A percentile compares a stretch with the other conserved stretches of the same genome.
Evolutionary conservation across 2,329 filamentous ascomycete species (phyloP).

Genomic region (Colletotrichum filicis): DNA sequence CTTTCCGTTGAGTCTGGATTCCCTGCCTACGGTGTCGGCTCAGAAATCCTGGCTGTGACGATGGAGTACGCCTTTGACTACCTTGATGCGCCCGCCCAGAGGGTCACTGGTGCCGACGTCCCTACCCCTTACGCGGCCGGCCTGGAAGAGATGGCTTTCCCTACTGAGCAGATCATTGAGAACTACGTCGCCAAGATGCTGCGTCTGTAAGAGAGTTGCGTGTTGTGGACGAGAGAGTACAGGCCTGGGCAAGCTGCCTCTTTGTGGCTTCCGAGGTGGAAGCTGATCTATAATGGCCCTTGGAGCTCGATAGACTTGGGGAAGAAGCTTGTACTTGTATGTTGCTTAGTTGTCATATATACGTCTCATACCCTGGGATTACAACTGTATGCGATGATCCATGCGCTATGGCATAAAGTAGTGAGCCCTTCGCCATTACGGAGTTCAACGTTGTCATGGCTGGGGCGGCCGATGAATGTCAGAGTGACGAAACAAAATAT

Average conservation of each 20-base stretch:
- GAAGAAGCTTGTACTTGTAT: conserved; percentile 52
- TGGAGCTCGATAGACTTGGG: conserved; percentile 32
- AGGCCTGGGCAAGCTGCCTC: conserved; percentile 12
- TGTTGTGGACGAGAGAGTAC: not conserved
- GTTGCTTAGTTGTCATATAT: conserved; percentile 49
- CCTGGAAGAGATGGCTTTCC: conserved; percentile 96
- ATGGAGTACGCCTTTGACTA: conserved; percentile 99
- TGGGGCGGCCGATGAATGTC: not conserved
- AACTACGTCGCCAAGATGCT: conserved; percentile 91
- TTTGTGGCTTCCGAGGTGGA: conserved; percentile 5
- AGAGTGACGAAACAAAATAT: not conserved
- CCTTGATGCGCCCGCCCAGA: conserved; percentile 91
- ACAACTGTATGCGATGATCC: conserved; percentile 21
- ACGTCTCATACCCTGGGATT: conserved; percentile 40
- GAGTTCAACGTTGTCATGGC: not conserved
- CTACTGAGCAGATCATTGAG: conserved; percentile 87
- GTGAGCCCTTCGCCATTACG: not conserved
- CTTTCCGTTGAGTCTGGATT: conserved; percentile 95
- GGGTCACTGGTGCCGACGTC: conserved; percentile 96
- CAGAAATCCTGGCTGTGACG: conserved; percentile 92
- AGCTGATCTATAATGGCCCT: conserved; percentile 20
- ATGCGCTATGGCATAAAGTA: not conserved
- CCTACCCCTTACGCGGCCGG: conserved; percentile 95
- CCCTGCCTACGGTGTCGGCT: conserved; percentile 91
- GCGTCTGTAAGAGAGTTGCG: conserved; percentile 66